Evolutionary conservation across 2,329 filamentous ascomycete species (phyloP), one percentile per base, ranked within the genome.

Genomic region (Fusarium oxysporum): DNA sequence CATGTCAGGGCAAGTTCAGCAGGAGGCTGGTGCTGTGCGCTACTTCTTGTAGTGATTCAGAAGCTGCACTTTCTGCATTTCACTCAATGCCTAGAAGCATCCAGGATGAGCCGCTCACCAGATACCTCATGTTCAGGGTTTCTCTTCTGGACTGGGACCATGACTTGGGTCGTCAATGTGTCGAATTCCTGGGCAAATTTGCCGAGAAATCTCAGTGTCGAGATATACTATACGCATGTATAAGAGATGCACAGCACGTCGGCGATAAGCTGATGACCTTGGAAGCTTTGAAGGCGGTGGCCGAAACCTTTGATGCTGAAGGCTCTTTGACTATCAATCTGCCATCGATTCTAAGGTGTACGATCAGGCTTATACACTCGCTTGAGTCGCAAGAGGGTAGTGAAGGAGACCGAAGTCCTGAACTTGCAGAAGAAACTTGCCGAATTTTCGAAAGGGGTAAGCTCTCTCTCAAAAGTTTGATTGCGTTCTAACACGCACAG

Each of bases 1-100:
- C 86, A 3, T 96, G 95, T 78, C 86, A 86, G 62, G 88, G 88
- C 8, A 94, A 93, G 70, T 86, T 96, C 68, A 60, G 41, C 44
- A 95, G 95, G 63, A 97, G 93, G 78, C 82, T 93, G 11, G 89
- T 97, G 7, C 82, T 92, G 8, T 96, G 92, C 77, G 89, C 90
- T 5, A 82, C 96, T 14, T 86, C 88, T 37, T 85, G 73, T 16
- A 73, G 73, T 33, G 71, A 81, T 41, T 41, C 66, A 10, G 76
- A 79, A 17, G 62, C 72, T 16, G 80, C 78, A 5, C 60, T 61
- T 12, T 59, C 67, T 6, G 55, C 87, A 1, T 91, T 92, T 71
- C 81, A 84, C 25, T 80, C 85, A 3, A 92, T 96, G 87, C 82
- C 91, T 1, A 83, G 89, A 21, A 74, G 81, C 0, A 86, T 86